A percentile compares a stretch with the other conserved stretches of the same genome.
Conservation (phyloP, 495 filamentous ascomycete genomes). For the Aspergillus biplanus region DNA sequence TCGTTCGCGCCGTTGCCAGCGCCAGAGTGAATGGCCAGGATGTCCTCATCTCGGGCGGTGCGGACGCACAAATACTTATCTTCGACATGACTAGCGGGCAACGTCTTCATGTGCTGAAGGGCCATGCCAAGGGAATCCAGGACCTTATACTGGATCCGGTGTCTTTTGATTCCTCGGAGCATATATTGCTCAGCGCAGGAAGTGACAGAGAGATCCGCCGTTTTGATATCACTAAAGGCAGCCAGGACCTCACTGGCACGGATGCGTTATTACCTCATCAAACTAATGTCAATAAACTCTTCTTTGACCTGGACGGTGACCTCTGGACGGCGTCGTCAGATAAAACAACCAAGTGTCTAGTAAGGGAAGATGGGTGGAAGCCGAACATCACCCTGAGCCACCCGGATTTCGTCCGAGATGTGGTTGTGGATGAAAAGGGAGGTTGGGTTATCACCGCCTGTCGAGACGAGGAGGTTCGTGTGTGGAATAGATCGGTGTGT, state of each 20-base stretch:
- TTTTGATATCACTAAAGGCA: conserved; percentile 45
- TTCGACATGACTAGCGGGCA: conserved; percentile 73
- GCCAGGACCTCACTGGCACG: conserved; percentile 47
- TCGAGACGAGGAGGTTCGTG: conserved; percentile 85
- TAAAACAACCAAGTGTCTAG: conserved; percentile 75
- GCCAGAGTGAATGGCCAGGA: conserved; percentile 59
- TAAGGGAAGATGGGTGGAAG: conserved; percentile 65
- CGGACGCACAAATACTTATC: conserved; percentile 83
- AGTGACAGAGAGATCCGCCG: conserved; percentile 83
- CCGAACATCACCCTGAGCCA: conserved; percentile 73
- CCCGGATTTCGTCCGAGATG: conserved; percentile 86
- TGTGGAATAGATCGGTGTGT: conserved; percentile 75
- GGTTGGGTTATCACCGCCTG: conserved; percentile 91
- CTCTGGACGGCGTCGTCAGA: conserved; percentile 92
- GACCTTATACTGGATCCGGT: conserved; percentile 73
- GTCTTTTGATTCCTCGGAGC: conserved; percentile 41
- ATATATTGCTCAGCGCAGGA: conserved; percentile 73
- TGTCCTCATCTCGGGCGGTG: conserved; percentile 79
- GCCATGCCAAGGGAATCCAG: conserved; percentile 77
- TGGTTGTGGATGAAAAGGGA: conserved; percentile 68
- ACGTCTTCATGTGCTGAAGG: conserved; percentile 72
- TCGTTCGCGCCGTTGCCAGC: conserved; percentile 75
- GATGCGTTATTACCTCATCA: conserved; percentile 79
- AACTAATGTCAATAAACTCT: conserved; percentile 83
- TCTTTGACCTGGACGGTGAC: conserved; percentile 73